Evolutionary conservation across 225 moss, liverwort and hornwort species (phyloP).

Genomic region (Antitrichia curtipendula): DNA sequence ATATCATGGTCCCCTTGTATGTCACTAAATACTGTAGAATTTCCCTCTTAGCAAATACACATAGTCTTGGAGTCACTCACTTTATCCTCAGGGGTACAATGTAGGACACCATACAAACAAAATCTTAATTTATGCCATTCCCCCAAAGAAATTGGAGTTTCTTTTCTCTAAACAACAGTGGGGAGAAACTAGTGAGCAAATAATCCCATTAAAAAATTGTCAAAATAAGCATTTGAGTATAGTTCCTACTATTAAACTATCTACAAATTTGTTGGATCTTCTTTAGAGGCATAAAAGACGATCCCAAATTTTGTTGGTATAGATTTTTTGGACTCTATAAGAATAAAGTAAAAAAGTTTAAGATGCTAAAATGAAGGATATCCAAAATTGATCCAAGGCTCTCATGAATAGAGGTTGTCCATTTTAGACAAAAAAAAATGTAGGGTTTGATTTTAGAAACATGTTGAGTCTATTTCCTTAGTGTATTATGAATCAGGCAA

Average conservation of each 20-base stretch:
- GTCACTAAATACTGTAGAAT: too few relatives aligned
- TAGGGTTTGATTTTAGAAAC: accelerated
- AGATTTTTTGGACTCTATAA: neutral
- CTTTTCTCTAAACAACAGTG: neutral
- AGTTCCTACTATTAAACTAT: too few relatives aligned
- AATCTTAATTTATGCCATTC: neutral
- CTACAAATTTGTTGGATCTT: accelerated
- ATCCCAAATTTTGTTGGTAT: accelerated
- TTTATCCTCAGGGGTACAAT: accelerated
- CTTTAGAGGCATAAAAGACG: accelerated
- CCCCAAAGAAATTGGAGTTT: too few relatives aligned
- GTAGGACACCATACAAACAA: accelerated
- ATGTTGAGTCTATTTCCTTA: neutral
- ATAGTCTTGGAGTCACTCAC: accelerated
- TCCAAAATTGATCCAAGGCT: neutral
- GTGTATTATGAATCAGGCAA: neutral
- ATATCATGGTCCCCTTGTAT: accelerated
- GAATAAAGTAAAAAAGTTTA: neutral
- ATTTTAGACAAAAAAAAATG: neutral
- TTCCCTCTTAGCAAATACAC: neutral
- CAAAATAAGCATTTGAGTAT: accelerated
- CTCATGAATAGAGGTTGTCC: neutral
- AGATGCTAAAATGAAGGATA: neutral
- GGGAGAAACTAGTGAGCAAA: accelerated
- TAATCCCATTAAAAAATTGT: accelerated